Evolutionary conservation across 2,329 filamentous ascomycete species (phyloP).

Genomic region (Colletotrichum aenigma): DNA sequence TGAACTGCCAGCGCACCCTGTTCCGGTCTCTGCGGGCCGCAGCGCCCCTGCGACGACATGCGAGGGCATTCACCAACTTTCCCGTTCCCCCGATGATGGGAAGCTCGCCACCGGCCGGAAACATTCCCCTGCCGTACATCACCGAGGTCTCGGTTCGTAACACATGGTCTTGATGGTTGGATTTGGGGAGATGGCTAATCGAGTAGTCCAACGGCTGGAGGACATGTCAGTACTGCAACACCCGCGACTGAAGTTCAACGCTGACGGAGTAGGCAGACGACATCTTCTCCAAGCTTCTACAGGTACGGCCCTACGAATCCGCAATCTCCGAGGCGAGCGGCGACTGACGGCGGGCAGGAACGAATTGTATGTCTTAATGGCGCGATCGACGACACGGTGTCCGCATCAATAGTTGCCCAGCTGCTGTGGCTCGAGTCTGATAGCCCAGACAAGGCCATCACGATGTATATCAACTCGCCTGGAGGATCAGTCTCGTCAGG

Average conservation of each 20-base stretch:
- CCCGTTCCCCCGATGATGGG: constrained; percentile 28
- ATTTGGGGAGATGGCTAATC: constrained; percentile 26
- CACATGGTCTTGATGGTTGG: background rate
- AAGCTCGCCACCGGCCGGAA: constrained; percentile 27
- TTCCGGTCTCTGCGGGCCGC: constrained; percentile 36
- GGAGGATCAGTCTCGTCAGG: constrained; percentile 85
- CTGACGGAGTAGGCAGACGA: constrained; percentile 60
- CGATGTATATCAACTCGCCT: constrained; percentile 96
- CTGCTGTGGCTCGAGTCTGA: constrained; percentile 98
- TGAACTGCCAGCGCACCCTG: constrained; percentile 39
- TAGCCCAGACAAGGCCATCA: constrained; percentile 91
- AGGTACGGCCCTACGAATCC: constrained; percentile 50
- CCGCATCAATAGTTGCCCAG: constrained; percentile 93
- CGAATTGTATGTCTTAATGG: constrained; percentile 95
- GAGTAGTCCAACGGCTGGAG: constrained; percentile 76
- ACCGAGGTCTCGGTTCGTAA: constrained; percentile 55
- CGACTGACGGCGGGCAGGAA: constrained; percentile 59
- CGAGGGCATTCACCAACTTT: constrained; percentile 48
- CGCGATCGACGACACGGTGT: constrained; percentile 86
- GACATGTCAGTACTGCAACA: constrained; percentile 63
- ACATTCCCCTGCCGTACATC: constrained; percentile 65
- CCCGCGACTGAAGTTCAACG: constrained; percentile 20
- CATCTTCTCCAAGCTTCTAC: constrained; percentile 80
- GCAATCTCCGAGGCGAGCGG: constrained; percentile 14
- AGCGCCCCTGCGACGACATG: constrained; percentile 34